Conservation (phyloP, 2,329 filamentous ascomycete species). For the Stachybotrys elegans region DNA sequence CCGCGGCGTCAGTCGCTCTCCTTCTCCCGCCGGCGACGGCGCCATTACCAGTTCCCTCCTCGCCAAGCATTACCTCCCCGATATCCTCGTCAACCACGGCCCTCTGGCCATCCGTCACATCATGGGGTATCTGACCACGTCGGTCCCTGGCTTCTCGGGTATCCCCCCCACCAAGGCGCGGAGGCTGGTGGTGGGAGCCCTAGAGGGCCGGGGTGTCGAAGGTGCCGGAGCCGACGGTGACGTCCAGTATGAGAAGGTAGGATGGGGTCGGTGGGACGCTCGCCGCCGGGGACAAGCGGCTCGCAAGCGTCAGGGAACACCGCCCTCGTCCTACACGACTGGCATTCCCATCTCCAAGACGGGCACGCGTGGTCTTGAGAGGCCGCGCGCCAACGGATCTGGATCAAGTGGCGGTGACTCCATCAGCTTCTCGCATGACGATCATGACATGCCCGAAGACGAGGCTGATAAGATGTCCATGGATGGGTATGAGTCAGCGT, state of each 20-base stretch:
- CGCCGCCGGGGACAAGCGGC: conserved; percentile 61
- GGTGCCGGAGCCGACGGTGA: conserved; percentile 61
- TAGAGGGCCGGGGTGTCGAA: conserved; percentile 72
- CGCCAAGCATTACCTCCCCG: conserved; percentile 83
- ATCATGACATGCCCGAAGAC: conserved; percentile 62
- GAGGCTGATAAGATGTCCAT: conserved; percentile 95
- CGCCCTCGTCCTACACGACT: conserved; percentile 36
- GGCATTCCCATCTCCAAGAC: conserved; percentile 54
- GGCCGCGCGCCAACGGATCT: conserved; percentile 43
- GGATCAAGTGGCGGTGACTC: conserved; percentile 65
- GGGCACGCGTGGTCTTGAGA: conserved; percentile 37
- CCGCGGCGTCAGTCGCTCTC: conserved; percentile 39
- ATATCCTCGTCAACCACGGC: conserved; percentile 83
- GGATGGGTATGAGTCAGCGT: conserved; percentile 63
- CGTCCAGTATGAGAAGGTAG: conserved; percentile 89
- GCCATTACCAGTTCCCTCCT: conserved; percentile 81
- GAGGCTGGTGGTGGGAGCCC: conserved; percentile 82
- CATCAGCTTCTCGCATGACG: conserved; percentile 69
- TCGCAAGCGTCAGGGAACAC: conserved; percentile 38
- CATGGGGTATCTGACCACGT: conserved; percentile 89
- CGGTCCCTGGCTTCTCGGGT: conserved; percentile 85
- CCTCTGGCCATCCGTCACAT: conserved; percentile 92
- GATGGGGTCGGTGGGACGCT: conserved; percentile 95
- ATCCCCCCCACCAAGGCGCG: conserved; percentile 88
- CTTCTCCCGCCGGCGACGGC: conserved; percentile 64